Evolutionary conservation across 805 yeast genomes (phyloP), one percentile per base, ranked within the genome.

Genomic region (Teunomyces gatunensis): DNA sequence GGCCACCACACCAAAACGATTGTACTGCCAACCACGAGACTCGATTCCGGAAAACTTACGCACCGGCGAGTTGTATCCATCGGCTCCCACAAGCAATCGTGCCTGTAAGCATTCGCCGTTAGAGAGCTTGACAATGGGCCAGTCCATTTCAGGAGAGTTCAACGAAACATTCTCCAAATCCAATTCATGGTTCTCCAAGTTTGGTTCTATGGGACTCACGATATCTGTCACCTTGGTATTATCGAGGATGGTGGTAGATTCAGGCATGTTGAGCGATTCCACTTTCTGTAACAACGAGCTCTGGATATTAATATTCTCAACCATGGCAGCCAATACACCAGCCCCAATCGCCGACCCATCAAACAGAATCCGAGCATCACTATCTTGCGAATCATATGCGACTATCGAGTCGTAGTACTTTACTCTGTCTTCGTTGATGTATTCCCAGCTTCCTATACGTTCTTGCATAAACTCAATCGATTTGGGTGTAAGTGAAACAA

Each of bases 31-130:
- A 12, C 99, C 99, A 42, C 96, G 77, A 1, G 95, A 81, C 60
- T 83, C 84, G 47, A 94, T 90, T 1, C 80, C 83, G 0, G 97
- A 85, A 59, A 78, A 91, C 52, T 78, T 75, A 42, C 97, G 78
- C 5, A 87, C 98, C 0, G 97, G 97, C 0, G 97, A 90, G 64
- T 90, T 89, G 64, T 83, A 89, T 0, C 99, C 99, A 64, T 94
- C 99, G 34, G 97, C 96, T 6, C 99, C 99, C 12, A 94, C 81
- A 17, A 91, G 71, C n/a, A 91, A 72, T 46, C 96, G 75, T 0
- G 96, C 78, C 57, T 80, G 79, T 44, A 84, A 73, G 10, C 60
- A 53, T 11, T 79, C 78, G 1, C 96, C 97, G 52, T 78, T 79
- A 11, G 80, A 78, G 11, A 91, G 70, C 21, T 77, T 71, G 11